Percentiles rank a stretch among this genome's conserved stretches.
These are phyloP conservation scores for Gloeopeniophorella convolvens DNA, from an alignment of 768 basidiomycete species.

Conservation along the genomic window DNA sequence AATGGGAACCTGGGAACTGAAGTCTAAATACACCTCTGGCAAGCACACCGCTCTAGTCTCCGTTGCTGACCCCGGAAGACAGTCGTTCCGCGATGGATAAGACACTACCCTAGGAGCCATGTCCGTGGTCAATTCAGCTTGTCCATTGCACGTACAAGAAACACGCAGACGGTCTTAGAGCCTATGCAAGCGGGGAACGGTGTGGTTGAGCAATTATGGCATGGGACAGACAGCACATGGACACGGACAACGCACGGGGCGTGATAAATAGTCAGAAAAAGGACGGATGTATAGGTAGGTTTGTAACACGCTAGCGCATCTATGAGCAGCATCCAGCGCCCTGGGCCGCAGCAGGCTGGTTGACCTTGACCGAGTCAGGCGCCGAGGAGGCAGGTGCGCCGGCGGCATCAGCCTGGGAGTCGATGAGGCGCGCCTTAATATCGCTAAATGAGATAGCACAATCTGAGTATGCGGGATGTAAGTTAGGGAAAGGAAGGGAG, in stretches of 20 bases:
- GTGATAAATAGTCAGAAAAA: constrained; percentile 8
- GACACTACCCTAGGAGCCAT: too few relatives aligned
- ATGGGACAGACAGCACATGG: constrained; percentile 4
- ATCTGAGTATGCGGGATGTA: background rate
- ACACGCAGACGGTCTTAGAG: constrained; percentile 25
- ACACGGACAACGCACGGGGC: background rate
- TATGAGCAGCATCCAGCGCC: constrained; percentile 41
- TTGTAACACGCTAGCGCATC: background rate
- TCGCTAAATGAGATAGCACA: constrained; percentile 46
- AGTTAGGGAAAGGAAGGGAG: background rate
- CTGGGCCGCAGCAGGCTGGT: constrained; percentile 44
- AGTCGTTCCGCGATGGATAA: too few relatives aligned
- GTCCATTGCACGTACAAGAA: constrained; percentile 27
- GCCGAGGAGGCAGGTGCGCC: constrained; percentile 30
- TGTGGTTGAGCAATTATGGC: constrained; percentile 1
- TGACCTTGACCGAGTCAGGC: constrained; percentile 60
- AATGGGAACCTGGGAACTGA: too few relatives aligned
- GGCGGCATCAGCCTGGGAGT: constrained; percentile 71
- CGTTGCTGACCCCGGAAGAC: too few relatives aligned
- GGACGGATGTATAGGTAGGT: background rate
- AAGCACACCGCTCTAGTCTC: too few relatives aligned
- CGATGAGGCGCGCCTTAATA: constrained; percentile 96
- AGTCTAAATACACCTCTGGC: too few relatives aligned
- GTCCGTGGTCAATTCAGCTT: constrained; percentile 15
- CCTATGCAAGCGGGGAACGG: constrained; percentile 4